Evolutionary conservation across 257 asterid species (phyloP).

Genomic region (Nicotiana attenuata): DNA sequence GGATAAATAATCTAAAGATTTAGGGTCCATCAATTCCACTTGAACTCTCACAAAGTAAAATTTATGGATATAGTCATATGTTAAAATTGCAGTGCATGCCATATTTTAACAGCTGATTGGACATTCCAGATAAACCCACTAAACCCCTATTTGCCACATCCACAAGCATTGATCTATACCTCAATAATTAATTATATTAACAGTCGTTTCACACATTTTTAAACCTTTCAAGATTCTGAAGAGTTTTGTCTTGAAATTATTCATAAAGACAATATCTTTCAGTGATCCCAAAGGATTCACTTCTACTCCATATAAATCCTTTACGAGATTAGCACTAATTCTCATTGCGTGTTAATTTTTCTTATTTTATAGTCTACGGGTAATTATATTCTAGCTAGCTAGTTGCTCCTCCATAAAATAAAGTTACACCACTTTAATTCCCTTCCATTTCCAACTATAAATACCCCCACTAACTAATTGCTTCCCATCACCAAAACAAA

Average conservation of each 20-base stretch:
- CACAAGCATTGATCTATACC: background rate
- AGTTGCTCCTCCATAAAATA: slow-evolving; percentile 19
- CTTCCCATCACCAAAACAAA: slow-evolving; percentile 17
- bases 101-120: no score
- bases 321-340: background rate
- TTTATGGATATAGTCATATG: no score
- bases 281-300: no score
- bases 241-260: slow-evolving; percentile 3
- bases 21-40: no score
- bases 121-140: background rate
- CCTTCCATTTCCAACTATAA: slow-evolving; percentile 26
- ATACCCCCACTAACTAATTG: slow-evolving; percentile 10
- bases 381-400: background rate
- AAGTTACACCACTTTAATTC: slow-evolving; percentile 8
- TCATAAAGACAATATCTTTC: slow-evolving; percentile 11
- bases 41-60: no score
- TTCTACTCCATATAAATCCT: background rate
- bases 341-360: slow-evolving; percentile 5
- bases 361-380: background rate
- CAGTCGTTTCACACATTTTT: background rate
- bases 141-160: background rate
- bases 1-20: no score
- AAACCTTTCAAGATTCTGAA: slow-evolving; percentile 32
- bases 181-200: slow-evolving; percentile 7
- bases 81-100: no score